phyloP scores from a whole-genome alignment of 306 rosid genomes.

The Prunus kanzakura region DNA sequence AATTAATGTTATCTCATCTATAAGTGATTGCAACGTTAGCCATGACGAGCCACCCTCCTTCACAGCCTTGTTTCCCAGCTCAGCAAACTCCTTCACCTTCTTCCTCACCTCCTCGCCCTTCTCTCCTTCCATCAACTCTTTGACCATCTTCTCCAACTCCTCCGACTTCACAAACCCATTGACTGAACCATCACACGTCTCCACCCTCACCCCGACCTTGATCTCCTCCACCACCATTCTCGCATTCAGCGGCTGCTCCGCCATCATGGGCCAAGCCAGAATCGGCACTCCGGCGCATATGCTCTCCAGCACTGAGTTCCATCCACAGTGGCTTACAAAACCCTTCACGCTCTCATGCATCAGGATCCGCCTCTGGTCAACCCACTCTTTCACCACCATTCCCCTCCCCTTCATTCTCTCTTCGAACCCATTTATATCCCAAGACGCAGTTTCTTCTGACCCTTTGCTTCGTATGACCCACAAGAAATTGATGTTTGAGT shows the following conservation, averaged over 20 bases:
- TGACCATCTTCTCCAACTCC: slow-evolving; percentile 33
- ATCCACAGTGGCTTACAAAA: slow-evolving; percentile 56
- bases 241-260: slow-evolving; percentile 45
- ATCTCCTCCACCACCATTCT: slow-evolving; percentile 53
- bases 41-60: slow-evolving; percentile 44
- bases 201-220: slow-evolving; percentile 36
- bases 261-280: slow-evolving; percentile 49
- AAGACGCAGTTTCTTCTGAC: background rate
- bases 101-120: slow-evolving; percentile 30
- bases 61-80: slow-evolving; percentile 34
- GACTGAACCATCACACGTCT: slow-evolving; percentile 15
- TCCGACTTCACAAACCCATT: slow-evolving; percentile 41
- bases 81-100: slow-evolving; percentile 34
- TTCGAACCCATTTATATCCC: slow-evolving; percentile 27
- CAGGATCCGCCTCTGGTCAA: slow-evolving; percentile 41
- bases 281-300: slow-evolving; percentile 47
- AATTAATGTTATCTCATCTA: slow-evolving; percentile 6
- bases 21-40: slow-evolving; percentile 13
- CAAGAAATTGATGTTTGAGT: slow-evolving; percentile 32
- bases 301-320: slow-evolving; percentile 53
- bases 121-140: slow-evolving; percentile 46
- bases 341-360: slow-evolving; percentile 42
- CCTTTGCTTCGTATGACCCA: slow-evolving; percentile 37
- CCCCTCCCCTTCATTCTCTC: slow-evolving; percentile 39
- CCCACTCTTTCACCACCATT: slow-evolving; percentile 49